Conservation (phyloP, 2,329 filamentous ascomycete species). For the Diaporthe sp. region DNA sequence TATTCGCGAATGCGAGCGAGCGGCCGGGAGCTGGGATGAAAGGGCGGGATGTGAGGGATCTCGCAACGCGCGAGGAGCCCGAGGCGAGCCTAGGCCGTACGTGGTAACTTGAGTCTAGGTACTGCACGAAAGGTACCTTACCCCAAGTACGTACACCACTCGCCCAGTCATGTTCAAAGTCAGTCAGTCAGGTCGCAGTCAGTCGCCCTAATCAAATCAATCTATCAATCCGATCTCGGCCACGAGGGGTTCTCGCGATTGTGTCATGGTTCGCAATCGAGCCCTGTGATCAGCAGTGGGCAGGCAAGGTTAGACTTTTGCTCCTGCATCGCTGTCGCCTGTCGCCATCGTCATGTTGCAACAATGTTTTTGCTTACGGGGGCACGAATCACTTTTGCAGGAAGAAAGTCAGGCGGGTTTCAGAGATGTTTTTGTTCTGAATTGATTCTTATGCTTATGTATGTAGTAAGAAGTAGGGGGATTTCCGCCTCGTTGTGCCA, state of each 20-base stretch:
- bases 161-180: conserved; percentile 2
- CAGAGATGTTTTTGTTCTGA: conserved; percentile 22
- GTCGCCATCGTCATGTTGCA: not conserved
- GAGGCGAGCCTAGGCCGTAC: conserved; percentile 21
- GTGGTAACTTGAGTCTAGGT: conserved; percentile 1
- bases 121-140: not conserved
- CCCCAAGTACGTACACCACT: conserved; percentile 2
- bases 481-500: conserved; percentile 5
- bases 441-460: conserved; percentile 20
- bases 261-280: conserved; percentile 25
- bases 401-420: not conserved
- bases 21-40: not conserved
- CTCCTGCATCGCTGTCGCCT: conserved; percentile 6
- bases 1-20: conserved; percentile 23
- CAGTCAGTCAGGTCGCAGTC: not conserved
- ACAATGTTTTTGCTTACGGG: not conserved
- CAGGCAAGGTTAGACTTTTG: conserved; percentile 22
- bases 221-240: conserved; percentile 22
- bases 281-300: conserved; percentile 21
- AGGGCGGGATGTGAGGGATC: not conserved
- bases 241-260: not conserved
- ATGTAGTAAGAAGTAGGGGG: conserved; percentile 17
- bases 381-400: not conserved
- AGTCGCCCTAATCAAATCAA: not conserved
- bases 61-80: conserved; percentile 16